phyloP scores from a whole-genome alignment of 306 rosid species.

The Notholithocarpus densiflorus region DNA sequence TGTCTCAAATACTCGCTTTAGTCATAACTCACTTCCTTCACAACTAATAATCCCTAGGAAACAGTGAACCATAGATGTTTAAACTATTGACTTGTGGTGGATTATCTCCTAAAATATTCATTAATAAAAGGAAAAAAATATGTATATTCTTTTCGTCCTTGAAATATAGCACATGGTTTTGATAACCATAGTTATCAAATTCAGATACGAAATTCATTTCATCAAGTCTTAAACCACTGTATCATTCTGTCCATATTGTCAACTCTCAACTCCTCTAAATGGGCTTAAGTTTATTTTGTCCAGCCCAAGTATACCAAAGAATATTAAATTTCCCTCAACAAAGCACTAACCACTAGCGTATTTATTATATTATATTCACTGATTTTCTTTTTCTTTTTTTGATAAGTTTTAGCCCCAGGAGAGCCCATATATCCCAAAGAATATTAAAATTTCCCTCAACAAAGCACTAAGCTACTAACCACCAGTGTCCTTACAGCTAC shows the following conservation, averaged over 20 bases:
- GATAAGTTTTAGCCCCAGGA: no score
- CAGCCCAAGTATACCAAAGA: background rate
- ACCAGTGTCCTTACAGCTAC: no score
- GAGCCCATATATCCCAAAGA: no score
- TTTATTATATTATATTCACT: no score
- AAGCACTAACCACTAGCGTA: background rate
- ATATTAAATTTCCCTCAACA: background rate
- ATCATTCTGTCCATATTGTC: background rate
- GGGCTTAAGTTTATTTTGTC: background rate
- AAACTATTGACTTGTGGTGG: background rate
- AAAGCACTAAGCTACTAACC: background rate
- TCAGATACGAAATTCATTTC: background rate
- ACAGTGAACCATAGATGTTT: background rate
- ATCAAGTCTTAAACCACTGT: background rate
- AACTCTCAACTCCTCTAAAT: background rate
- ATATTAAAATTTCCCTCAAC: background rate
- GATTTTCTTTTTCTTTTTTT: no score
- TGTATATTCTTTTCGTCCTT: no score
- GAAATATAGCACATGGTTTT: background rate
- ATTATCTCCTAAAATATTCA: background rate
- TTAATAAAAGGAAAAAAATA: background rate
- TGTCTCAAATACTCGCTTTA: background rate
- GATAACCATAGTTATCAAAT: background rate
- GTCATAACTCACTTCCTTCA: no score
- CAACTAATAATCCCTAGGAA: background rate